Evolutionary conservation across 2,329 filamentous ascomycete genomes (phyloP), one percentile per base, ranked within the genome.

Genomic region (Cordyceps tenuipes): DNA sequence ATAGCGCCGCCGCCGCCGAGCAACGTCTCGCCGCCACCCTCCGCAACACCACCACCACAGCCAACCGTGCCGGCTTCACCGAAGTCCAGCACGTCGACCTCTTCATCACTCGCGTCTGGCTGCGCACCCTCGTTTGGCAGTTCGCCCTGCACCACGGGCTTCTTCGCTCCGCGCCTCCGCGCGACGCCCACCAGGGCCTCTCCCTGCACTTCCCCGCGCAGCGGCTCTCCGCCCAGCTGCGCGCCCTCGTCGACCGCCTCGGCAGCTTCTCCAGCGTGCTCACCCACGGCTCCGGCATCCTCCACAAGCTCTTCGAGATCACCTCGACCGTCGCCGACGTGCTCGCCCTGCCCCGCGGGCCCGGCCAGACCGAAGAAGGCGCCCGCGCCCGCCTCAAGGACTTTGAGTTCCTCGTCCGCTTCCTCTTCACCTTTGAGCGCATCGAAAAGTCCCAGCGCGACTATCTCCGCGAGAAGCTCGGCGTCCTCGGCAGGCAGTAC

Each of bases 281-380:
- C 31, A 77, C 81, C 5, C 81, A 85, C 64, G 82, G 82, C 8
- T 79, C 75, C 43, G 79, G 79, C 23, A 81, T 85, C 59, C 71
- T 83, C 57, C 78, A 82, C 62, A 85, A 85, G 66, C 72, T 85
- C 5, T 82, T 85, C 59, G 82, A 85, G 65, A 82, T 85, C 62
- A 80, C 81, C 0, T 82, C 81, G 66, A 83, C 81, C 2, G 80
- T 84, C 50, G 80, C 81, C 9, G 82, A 84, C 63, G 82, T 85
- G 2, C 74, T 84, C 23, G 78, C 80, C 49, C 70, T 83, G 15
- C 78, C 79, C 0, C 73, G 75, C 7, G 74, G 73, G 0, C 74
- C 76, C 0, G 62, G 64, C 26, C 55, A 70, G 59, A 67, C 65
- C 9, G 68, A 76, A 4, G 73, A 78, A 44, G 79, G 80, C 34